Evolutionary conservation across 768 basidiomycete genomes (phyloP).

Genomic region (Leccinum barrowsii): DNA sequence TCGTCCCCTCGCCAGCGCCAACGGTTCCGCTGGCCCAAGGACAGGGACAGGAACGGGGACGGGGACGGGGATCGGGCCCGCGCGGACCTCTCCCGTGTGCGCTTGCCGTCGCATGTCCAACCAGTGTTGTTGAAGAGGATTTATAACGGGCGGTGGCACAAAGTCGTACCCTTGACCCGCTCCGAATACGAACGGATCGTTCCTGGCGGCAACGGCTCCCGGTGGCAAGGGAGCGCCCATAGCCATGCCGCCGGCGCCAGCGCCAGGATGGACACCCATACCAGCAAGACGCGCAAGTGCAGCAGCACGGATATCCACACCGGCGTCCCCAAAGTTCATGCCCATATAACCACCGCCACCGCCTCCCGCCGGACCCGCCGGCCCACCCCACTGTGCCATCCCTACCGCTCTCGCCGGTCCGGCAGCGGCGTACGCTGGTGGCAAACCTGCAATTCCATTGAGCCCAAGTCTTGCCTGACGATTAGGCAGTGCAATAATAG

Average conservation of each 20-base stretch:
- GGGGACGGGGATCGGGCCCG: not conserved
- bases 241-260: not conserved
- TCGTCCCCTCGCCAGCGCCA: not conserved
- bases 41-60: not conserved
- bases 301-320: not conserved
- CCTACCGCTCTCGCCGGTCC: not conserved
- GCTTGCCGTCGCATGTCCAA: not conserved
- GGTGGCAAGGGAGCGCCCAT: constrained; percentile 1
- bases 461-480: not conserved
- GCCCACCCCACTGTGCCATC: not conserved
- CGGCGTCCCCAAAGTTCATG: not conserved
- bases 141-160: not conserved
- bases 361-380: not conserved
- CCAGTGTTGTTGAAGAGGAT: not conserved
- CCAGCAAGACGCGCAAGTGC: not conserved
- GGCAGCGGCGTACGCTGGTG: not conserved
- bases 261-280: not conserved
- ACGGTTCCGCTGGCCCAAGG: not conserved
- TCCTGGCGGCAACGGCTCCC: not conserved
- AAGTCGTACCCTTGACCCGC: constrained; percentile 14
- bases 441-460: not conserved
- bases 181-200: constrained; percentile 16
- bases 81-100: not conserved
- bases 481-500: not conserved
- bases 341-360: not conserved